A percentile compares a stretch with the other conserved stretches of the same genome.
These are phyloP conservation scores for Ampelocalamus luodianensis DNA, from an alignment of 176 grass and related monocot species.

Conservation along the genomic window DNA sequence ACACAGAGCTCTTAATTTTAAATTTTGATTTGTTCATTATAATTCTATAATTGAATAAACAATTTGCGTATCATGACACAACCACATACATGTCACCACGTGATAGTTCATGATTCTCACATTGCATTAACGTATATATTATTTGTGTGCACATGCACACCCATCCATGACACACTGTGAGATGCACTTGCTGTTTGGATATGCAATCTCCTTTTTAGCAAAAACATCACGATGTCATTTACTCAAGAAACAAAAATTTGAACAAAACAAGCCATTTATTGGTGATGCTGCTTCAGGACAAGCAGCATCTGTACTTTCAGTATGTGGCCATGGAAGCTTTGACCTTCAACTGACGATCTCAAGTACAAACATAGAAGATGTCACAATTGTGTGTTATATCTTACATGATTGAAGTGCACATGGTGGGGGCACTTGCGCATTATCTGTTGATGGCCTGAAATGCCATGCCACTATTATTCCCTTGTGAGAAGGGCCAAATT, in stretches of 20 bases:
- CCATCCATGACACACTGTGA: neutral
- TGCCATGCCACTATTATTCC: neutral
- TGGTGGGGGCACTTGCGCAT: slow-evolving; percentile 25
- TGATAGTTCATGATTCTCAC: slow-evolving; percentile 36
- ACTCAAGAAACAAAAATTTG: neutral
- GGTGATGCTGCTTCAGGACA: slow-evolving; percentile 1
- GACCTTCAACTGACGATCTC: neutral
- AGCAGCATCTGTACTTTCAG: slow-evolving; percentile 32
- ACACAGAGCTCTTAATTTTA: neutral
- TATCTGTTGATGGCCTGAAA: slow-evolving; percentile 18
- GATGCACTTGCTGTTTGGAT: neutral
- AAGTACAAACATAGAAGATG: slow-evolving; percentile 23
- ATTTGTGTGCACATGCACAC: slow-evolving; percentile 19
- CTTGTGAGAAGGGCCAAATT: neutral
- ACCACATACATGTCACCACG: slow-evolving; percentile 23
- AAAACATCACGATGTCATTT: neutral
- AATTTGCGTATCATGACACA: neutral
- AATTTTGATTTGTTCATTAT: neutral
- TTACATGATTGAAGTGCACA: slow-evolving; percentile 39
- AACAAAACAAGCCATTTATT: neutral
- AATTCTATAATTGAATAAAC: neutral
- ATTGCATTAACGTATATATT: slow-evolving; percentile 28
- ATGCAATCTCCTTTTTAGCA: neutral
- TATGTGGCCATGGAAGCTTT: slow-evolving; percentile 16
- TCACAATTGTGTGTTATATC: neutral